A percentile compares a stretch with the other conserved stretches of the same genome.
phyloP scores from a whole-genome alignment of 2,329 filamentous ascomycete species.

The Trichophyton simii region DNA sequence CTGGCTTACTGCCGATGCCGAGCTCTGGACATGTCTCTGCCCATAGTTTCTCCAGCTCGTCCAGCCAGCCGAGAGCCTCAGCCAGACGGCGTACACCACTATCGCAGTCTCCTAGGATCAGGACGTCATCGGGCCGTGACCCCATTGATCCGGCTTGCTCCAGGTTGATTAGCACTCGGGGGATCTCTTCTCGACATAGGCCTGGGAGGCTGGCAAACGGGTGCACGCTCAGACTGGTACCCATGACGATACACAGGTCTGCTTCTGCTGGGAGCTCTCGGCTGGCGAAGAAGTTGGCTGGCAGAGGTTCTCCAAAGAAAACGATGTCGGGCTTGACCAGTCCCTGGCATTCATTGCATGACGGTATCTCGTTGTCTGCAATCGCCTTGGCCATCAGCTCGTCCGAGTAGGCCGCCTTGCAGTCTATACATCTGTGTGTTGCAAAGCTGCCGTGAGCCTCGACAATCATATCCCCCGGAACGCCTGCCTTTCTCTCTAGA shows the following conservation, averaged over 20 bases:
- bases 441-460: slow-evolving; percentile 96
- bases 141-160: slow-evolving; percentile 73
- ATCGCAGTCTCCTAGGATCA: slow-evolving; percentile 74
- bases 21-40: slow-evolving; percentile 49
- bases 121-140: slow-evolving; percentile 65
- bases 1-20: slow-evolving; percentile 26
- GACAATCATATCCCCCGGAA: slow-evolving; percentile 67
- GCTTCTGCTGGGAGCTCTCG: slow-evolving; percentile 46
- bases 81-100: slow-evolving; percentile 66
- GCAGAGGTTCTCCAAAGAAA: slow-evolving; percentile 74
- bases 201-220: slow-evolving; percentile 75
- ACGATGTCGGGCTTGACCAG: slow-evolving; percentile 90
- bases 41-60: slow-evolving; percentile 72
- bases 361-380: slow-evolving; percentile 53
- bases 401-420: slow-evolving; percentile 58
- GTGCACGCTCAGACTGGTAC: slow-evolving; percentile 75
- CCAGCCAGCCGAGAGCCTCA: slow-evolving; percentile 66
- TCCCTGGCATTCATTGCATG: slow-evolving; percentile 58
- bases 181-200: slow-evolving; percentile 48
- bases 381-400: slow-evolving; percentile 62
- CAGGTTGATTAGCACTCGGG: slow-evolving; percentile 76
- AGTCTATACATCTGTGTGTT: slow-evolving; percentile 81
- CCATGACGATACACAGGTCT: slow-evolving; percentile 73
- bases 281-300: slow-evolving; percentile 51
- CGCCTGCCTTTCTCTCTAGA: slow-evolving; percentile 73